Base-by-base conservation (phyloP, 768 basidiomycete species). In the Boletus reticulatus region DNA sequence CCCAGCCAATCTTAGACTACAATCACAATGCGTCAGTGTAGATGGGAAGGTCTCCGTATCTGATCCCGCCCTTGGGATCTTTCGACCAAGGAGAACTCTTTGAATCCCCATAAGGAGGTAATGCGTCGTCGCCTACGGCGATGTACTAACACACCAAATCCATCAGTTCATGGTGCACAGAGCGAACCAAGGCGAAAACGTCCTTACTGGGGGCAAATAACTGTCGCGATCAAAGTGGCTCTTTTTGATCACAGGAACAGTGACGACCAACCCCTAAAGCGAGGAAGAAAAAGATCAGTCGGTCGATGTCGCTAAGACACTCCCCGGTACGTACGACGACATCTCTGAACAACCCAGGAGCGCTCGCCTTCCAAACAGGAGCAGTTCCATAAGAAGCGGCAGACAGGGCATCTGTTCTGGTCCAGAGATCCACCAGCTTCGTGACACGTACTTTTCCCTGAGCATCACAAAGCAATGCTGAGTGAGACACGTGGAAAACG, bases 381-480 rank as follows among this genome's bases (percentile, higher is more conserved):
- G 74, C 63, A 49, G 27, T 55, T 22, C 49, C 64, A 59, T 27
- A 69, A 47, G 49, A 61, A 32, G 46, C 52, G 53, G 60, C 65
- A 46, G 41, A 70, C 58, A 52, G 67, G 55, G 67, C 52, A 29
- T 81, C 82, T 57, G 73, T 65, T 29, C 59, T 64, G 56, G 68
- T 73, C 79, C 80, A 81, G 47, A 68, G 65, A 27, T 63, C 59
- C 4, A 76, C 61, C 65, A 82, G 57, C 53, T 49, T 56, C 55
- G 61, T 73, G 31, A 78, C 74, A 24, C 74, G 74, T 27, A 61
- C 59, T 53, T 71, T 76, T 46, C 82, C 80, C 80, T 81, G 55
- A n/a, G 10, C 12, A 53, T 48, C 2, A 24, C 41, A 32, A 17
- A 27, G 38, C 19, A 11, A 56, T 47, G 4, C n/a, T n/a, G n/a